Conservation (phyloP, 805 yeast genomes). For the Candida silvicultrix region DNA sequence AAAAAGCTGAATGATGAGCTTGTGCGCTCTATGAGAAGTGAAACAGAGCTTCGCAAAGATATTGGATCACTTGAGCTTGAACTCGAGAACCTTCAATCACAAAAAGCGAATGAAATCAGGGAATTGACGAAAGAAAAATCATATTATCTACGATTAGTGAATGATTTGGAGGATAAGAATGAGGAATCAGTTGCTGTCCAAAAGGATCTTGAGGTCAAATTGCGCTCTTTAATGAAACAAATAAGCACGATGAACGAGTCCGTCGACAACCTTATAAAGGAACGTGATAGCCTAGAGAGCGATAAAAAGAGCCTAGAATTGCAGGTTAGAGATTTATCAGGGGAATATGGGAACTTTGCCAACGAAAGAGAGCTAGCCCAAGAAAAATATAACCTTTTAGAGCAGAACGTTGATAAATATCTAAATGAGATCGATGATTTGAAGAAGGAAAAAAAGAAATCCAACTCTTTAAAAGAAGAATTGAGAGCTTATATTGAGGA, state of each 20-base stretch:
- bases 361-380: constrained; percentile 21
- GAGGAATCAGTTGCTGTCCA: constrained; percentile 35
- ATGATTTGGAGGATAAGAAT: constrained; percentile 36
- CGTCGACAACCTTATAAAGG: constrained; percentile 53
- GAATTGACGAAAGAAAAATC: constrained; percentile 36
- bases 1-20: constrained; percentile 48
- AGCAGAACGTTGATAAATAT: constrained; percentile 19
- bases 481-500: constrained; percentile 24
- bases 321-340: constrained; percentile 34
- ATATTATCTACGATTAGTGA: constrained; percentile 33
- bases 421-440: constrained; percentile 24
- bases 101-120: constrained; percentile 27
- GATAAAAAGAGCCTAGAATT: constrained; percentile 42
- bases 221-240: constrained; percentile 43
- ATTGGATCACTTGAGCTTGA: constrained; percentile 56
- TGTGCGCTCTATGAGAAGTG: constrained; percentile 49
- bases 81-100: constrained; percentile 45
- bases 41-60: constrained; percentile 59
- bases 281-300: constrained; percentile 53
- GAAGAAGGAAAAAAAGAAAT: constrained; percentile 23
- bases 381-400: constrained; percentile 12
- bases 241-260: constrained; percentile 50
- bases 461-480: constrained; percentile 17
- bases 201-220: constrained; percentile 38
- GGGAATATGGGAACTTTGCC: constrained; percentile 32